Evolutionary conservation across 306 rosid species (phyloP), one percentile per base, ranked within the genome.

Genomic region (Pterocarpus santalinus): DNA sequence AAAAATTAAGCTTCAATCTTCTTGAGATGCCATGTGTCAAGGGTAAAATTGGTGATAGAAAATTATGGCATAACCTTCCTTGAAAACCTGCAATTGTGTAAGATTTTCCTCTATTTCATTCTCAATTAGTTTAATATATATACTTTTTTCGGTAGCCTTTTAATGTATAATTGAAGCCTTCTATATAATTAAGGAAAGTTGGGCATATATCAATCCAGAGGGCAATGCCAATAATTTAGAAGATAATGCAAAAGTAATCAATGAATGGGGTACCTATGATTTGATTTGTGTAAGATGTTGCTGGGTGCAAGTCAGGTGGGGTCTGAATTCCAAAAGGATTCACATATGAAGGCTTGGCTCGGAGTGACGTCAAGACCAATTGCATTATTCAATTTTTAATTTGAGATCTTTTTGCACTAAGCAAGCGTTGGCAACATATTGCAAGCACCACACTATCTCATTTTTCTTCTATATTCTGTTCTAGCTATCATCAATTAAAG

Each of bases 281-380:
- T 79, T 47, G 30, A 74, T 60, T 79, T 47, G 30, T 61, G 3
- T 3, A 8, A 36, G 80, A 73, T 63, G 83, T 83, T 78, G 80
- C 11, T 28, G 60, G 75, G 77, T 83, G 44, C 72, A 57, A 79
- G 67, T 73, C 77, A 81, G 14, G 65, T 66, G 56, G 80, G 69
- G 56, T 43, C 41, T 39, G 55, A n/a, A 10, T 36, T 2, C 8
- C 12, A 33, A 30, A 69, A 69, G 5, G 56, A 64, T 34, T 35
- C 47, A 36, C 9, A 64, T 46, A 3, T 5, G 28, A 49, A 76
- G 49, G 46, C 51, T 35, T 49, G 72, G 28, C 38, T 76, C 16
- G 2, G n/a, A 35, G 28, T 13, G 38, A 36, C 36, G 34, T 33
- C 10, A 9, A 46, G 13, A 47, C 80, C 53, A 51, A 35, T 76